Base-by-base conservation (phyloP, 192 early-diverging fungal genomes). In the Entophlyctis luteolus region DNA sequence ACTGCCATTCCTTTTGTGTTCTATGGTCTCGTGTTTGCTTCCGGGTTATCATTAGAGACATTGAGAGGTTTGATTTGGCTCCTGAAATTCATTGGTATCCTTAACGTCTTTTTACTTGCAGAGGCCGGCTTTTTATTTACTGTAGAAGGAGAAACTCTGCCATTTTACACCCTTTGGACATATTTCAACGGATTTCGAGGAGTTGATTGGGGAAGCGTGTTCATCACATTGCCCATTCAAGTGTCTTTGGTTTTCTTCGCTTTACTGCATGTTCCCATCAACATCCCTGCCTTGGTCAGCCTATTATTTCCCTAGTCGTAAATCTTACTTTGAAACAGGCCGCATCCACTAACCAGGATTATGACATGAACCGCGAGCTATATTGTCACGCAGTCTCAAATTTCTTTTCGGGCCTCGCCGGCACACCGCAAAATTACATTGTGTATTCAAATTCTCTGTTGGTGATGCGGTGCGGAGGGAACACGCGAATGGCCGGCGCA, bases 251-350 rank as follows among this genome's bases (percentile, higher is more conserved):
- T 93, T 5, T 98, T 98, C 65, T 98, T 98, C 78, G 93, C 93
- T 50, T 87, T 99, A 49, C 75, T 99, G 29, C 95, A 99, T 75
- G 96, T 99, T 4, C 95, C 96, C 2, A 96, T 99, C 70, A 99
- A 98, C 68, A 57, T 69, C 2, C 67, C 67, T 48, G 67, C 67
- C 6, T 31, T 69, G 54, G 65, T 67, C 23, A n/a, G 54, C 22
- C 29, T n/a, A n/a, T n/a, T n/a, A n/a, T n/a, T n/a, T n/a, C n/a
- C n/a, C n/a, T n/a, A n/a, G 6, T 20, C 22, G n/a, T 27, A 25
- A 8, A 23, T 39, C 18, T 55, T 32, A 29, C 6, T 55, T 18
- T 31, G n/a, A 12, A 14, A 1, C 28, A 68, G 50, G 91, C 92
- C 0, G 93, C 96, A 4, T 96, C 95, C 2, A 93, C 94, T 2